Conservation (phyloP, 176 grass and related monocot genomes). For the Themeda triandra region DNA sequence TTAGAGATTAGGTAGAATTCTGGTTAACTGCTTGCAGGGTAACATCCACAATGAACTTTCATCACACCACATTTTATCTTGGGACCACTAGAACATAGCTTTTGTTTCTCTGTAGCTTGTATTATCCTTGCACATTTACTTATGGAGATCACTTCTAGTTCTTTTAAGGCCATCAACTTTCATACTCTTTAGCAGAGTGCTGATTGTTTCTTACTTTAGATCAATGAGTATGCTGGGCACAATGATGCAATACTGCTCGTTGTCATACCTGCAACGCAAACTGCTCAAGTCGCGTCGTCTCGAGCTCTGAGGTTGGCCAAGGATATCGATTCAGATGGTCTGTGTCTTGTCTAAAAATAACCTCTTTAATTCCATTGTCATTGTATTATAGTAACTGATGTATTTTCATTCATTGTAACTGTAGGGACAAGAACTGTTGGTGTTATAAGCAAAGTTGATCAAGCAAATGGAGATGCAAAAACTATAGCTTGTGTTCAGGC, state of each 20-base stretch:
- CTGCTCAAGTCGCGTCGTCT: constrained; percentile 78
- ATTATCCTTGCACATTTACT: background rate
- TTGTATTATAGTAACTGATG: background rate
- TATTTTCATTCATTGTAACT: constrained; percentile 22
- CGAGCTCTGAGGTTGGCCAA: constrained; percentile 83
- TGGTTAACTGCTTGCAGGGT: background rate
- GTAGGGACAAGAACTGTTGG: constrained; percentile 94
- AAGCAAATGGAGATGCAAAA: constrained; percentile 72
- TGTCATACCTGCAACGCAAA: constrained; percentile 82
- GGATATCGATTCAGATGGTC: constrained; percentile 94
- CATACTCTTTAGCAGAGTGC: background rate
- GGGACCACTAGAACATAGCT: background rate
- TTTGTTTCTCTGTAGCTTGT: background rate
- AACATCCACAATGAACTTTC: background rate
- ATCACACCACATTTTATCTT: background rate
- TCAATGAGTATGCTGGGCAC: constrained; percentile 76
- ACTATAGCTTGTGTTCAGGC: constrained; percentile 72
- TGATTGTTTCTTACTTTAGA: constrained; percentile 52
- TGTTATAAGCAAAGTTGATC: constrained; percentile 91
- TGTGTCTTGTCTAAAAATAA: constrained; percentile 22
- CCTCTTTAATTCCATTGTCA: background rate
- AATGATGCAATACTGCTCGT: constrained; percentile 92
- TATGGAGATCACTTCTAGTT: background rate
- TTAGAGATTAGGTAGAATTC: background rate
- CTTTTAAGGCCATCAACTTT: background rate